Evolutionary conservation across 352 stramenopile species (phyloP).

Genomic region (Pythium oligandrum): DNA sequence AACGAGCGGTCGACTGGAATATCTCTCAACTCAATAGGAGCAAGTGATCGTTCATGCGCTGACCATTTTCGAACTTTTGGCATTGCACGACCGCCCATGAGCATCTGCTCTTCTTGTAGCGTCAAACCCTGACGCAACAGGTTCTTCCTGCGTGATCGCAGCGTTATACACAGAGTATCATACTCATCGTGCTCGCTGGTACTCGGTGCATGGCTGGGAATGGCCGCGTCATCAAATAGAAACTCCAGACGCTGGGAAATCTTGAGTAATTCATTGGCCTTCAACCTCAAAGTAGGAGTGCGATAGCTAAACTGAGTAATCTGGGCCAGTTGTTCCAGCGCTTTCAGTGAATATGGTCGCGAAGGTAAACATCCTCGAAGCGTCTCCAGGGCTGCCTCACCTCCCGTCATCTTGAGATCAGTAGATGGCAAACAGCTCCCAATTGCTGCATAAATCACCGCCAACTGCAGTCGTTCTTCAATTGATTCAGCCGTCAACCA

Average conservation of each 20-base stretch:
- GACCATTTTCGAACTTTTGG: background rate
- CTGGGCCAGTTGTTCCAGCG: slow-evolving; percentile 1
- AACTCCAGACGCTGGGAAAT: background rate
- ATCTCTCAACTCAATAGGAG: background rate
- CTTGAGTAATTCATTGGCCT: background rate
- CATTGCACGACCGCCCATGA: too few species aligned
- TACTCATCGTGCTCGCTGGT: slow-evolving; percentile 21
- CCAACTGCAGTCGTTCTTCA: slow-evolving; percentile 12
- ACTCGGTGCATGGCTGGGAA: background rate
- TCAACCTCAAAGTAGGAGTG: background rate
- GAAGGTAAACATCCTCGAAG: slow-evolving; percentile 14
- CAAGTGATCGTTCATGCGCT: background rate
- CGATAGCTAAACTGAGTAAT: slow-evolving; percentile 7
- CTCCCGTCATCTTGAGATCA: slow-evolving; percentile 17
- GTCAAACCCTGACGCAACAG: background rate
- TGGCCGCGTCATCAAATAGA: too few species aligned
- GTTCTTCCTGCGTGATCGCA: background rate
- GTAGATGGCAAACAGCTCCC: slow-evolving; percentile 5
- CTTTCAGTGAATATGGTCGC: slow-evolving; percentile 10
- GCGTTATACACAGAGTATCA: background rate
- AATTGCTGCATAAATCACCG: slow-evolving; percentile 8
- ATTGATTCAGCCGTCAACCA: slow-evolving; percentile 13
- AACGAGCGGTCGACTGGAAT: background rate
- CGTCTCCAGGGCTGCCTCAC: slow-evolving; percentile 11
- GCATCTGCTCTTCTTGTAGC: background rate